A percentile compares a stretch with the other conserved stretches of the same genome.
phyloP scores from a whole-genome alignment of 768 basidiomycete species.

The Rhizopogon salebrosus region DNA sequence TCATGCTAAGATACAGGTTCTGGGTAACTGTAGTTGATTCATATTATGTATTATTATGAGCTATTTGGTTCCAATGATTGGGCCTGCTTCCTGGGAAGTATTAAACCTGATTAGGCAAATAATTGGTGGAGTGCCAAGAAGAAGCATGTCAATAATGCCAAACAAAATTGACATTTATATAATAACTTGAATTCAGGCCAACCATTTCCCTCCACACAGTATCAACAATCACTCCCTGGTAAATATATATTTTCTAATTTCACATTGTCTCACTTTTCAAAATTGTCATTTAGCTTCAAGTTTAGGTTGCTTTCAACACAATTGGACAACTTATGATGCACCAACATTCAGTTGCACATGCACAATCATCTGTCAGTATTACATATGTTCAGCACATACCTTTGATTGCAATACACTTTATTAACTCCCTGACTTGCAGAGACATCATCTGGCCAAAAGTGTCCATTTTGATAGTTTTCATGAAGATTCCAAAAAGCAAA shows the following conservation, averaged over 20 bases:
- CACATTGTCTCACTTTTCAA: not conserved
- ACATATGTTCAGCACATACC: not conserved
- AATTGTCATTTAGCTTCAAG: not conserved
- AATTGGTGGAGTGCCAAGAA: not conserved
- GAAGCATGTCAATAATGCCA: not conserved
- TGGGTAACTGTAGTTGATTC: too few relatives aligned
- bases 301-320: not conserved
- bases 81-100: too few relatives aligned
- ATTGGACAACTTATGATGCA: not conserved
- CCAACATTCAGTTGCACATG: not conserved
- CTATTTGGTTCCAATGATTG: too few relatives aligned
- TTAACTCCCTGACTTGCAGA: not conserved
- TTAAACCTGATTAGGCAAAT: not conserved
- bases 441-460: not conserved
- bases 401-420: not conserved
- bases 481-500: not conserved
- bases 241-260: not conserved
- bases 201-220: not conserved
- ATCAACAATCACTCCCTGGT: not conserved
- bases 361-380: not conserved
- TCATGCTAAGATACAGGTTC: too few relatives aligned
- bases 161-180: not conserved
- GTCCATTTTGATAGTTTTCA: not conserved
- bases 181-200: not conserved
- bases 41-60: too few relatives aligned